Conservation (phyloP, 1,284 basidiomycete genomes). For the Papiliotrema fonsecae region DNA sequence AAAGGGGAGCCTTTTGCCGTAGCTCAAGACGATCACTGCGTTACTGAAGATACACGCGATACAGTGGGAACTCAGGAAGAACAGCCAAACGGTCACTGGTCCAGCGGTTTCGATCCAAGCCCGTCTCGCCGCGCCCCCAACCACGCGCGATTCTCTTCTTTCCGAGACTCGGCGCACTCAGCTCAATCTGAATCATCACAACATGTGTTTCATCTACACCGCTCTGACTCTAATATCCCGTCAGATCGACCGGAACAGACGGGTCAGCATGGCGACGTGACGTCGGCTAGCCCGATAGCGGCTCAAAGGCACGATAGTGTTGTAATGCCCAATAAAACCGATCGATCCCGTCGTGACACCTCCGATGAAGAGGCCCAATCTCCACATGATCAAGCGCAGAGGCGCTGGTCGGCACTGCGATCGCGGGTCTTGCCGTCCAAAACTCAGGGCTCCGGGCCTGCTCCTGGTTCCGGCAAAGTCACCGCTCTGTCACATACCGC, state of each 20-base stretch:
- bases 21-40: neutral
- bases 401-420: slow-evolving; percentile 33
- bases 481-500: slow-evolving; percentile 29
- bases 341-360: neutral
- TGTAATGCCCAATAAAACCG: neutral
- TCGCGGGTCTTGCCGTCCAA: slow-evolving; percentile 26
- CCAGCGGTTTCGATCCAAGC: slow-evolving; percentile 1
- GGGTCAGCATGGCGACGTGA: neutral
- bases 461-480: slow-evolving; percentile 22
- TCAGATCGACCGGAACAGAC: neutral
- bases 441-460: slow-evolving; percentile 8
- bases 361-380: slow-evolving; percentile 7
- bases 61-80: slow-evolving; percentile 7
- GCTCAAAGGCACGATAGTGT: no score
- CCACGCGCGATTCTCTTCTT: slow-evolving; percentile 3
- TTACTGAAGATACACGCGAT: neutral
- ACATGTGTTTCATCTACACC: neutral
- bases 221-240: neutral
- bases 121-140: neutral
- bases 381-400: slow-evolving; percentile 18
- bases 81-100: slow-evolving; percentile 9
- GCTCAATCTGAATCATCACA: neutral
- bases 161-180: slow-evolving; percentile 18
- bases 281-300: no score
- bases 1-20: no score